Percentiles rank a stretch among this genome's conserved stretches.
These are phyloP conservation scores for Starmera pachycereana DNA, from an alignment of 805 yeast genomes.

Conservation along the genomic window DNA sequence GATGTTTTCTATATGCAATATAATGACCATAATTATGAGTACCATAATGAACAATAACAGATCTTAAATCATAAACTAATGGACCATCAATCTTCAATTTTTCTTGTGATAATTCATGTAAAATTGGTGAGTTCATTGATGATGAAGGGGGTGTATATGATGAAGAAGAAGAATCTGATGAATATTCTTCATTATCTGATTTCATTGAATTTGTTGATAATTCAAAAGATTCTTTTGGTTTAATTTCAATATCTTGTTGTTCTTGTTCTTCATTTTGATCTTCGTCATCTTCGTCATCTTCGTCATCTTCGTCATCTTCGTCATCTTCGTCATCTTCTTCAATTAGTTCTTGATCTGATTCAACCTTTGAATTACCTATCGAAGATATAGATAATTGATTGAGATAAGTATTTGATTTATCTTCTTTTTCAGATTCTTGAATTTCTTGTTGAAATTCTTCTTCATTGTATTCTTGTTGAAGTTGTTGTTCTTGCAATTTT, in stretches of 20 bases:
- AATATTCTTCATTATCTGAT: neutral
- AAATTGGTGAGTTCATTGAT: neutral
- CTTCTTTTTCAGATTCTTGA: constrained; percentile 14
- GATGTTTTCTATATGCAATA: constrained; percentile 69
- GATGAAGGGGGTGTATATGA: neutral
- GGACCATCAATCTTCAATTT: constrained; percentile 22
- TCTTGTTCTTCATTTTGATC: neutral
- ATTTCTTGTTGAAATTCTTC: constrained; percentile 4
- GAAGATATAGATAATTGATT: too few species aligned
- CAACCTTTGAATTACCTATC: constrained; percentile 4
- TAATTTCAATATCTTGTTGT: constrained; percentile 7
- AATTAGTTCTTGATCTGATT: constrained; percentile 3
- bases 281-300: constrained; percentile 6
- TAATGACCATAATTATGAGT: constrained; percentile 98
- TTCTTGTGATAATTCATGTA: constrained; percentile 3
- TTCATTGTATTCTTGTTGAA: constrained; percentile 12
- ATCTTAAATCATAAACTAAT: constrained; percentile 59
- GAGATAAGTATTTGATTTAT: neutral
- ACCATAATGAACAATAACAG: constrained; percentile 89
- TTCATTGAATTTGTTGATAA: too few species aligned
- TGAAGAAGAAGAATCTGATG: neutral
- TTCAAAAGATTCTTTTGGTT: neutral
- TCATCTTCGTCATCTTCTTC: constrained; percentile 6
- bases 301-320: constrained; percentile 6
- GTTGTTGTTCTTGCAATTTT: constrained; percentile 2